phyloP scores from a whole-genome alignment of 108 stramenopile genomes.

The Pseudonitzschia delicatissima region DNA sequence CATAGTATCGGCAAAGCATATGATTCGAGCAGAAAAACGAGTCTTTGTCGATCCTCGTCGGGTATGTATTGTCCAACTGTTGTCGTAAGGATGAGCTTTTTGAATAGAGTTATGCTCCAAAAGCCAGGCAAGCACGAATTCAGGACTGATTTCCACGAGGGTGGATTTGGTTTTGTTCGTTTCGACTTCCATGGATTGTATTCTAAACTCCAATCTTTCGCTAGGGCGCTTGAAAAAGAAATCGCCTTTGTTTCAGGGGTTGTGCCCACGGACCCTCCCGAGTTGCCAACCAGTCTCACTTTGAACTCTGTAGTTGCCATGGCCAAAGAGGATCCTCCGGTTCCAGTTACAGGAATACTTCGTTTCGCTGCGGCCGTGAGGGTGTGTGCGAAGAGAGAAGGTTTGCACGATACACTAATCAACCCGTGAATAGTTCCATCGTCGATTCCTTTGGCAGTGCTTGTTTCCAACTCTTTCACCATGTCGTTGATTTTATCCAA shows the following conservation, averaged over 20 bases:
- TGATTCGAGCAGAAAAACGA: conserved; percentile 11
- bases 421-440: conserved; percentile 35
- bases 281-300: conserved; percentile 54
- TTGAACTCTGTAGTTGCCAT: conserved; percentile 32
- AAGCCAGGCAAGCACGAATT: conserved; percentile 60
- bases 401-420: conserved; percentile 50
- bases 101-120: conserved; percentile 42
- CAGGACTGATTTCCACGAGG: conserved; percentile 37
- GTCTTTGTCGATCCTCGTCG: not conserved
- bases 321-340: conserved; percentile 62
- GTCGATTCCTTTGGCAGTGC: conserved; percentile 17
- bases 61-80: not conserved
- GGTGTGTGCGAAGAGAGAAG: conserved; percentile 25
- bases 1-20: conserved; percentile 34
- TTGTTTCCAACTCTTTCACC: conserved; percentile 24
- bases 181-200: conserved; percentile 40
- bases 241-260: conserved; percentile 61
- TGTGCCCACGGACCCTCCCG: conserved; percentile 69
- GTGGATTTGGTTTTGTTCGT: conserved; percentile 1
- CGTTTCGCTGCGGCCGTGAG: conserved; percentile 28
- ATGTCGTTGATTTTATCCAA: conserved; percentile 38
- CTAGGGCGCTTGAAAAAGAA: conserved; percentile 50
- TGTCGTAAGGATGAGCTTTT: not conserved
- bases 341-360: conserved; percentile 53
- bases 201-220: conserved; percentile 35